Conservation (phyloP, 202 grass and related monocot species). For the Bolboschoenoplectus hybrid region DNA sequence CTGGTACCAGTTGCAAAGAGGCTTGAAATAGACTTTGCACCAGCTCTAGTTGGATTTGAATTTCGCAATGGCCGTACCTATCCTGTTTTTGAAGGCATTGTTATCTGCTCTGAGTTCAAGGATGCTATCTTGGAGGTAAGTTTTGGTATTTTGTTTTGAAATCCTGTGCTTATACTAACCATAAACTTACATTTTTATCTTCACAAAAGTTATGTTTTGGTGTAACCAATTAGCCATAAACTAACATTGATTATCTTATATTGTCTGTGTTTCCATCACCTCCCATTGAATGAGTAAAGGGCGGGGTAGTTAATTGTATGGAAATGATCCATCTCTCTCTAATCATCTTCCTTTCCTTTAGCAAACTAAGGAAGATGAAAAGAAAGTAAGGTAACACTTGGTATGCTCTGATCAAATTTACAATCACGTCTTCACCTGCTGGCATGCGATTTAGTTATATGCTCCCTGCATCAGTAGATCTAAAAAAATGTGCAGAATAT, state of each 20-base stretch:
- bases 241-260: not conserved
- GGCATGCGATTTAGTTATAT: not conserved
- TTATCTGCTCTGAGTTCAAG: conserved; percentile 79
- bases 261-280: not conserved
- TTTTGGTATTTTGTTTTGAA: conserved; percentile 31
- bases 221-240: not conserved
- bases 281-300: conserved; percentile 15
- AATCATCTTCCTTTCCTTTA: not conserved
- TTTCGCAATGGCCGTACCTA: conserved; percentile 63
- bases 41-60: conserved; percentile 95
- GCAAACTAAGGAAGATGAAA: not conserved
- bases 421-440: not conserved
- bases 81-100: conserved; percentile 83
- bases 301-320: not conserved
- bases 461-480: not conserved
- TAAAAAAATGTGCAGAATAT: not conserved
- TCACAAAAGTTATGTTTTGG: not conserved
- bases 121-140: conserved; percentile 82
- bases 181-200: not conserved
- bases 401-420: not conserved
- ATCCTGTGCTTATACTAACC: conserved; percentile 11
- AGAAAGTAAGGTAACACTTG: not conserved
- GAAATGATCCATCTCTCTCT: not conserved
- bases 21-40: conserved; percentile 87
- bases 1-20: conserved; percentile 81